A percentile compares a stretch with the other conserved stretches of the same genome.
These are phyloP conservation scores for Bruguiera hainesii DNA, from an alignment of 441 rosid species.

Conservation along the genomic window DNA sequence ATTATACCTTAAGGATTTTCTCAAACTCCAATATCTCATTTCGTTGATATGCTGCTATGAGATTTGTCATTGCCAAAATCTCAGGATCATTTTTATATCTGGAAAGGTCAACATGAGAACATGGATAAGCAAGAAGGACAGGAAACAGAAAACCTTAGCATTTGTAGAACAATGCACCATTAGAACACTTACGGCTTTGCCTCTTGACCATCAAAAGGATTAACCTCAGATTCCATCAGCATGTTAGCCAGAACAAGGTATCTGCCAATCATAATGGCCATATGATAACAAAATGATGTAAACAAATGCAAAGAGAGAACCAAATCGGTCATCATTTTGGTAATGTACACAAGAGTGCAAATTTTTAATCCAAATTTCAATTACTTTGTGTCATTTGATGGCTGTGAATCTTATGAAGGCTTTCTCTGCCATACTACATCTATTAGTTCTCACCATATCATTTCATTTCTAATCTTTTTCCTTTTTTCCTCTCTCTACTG, in stretches of 20 bases:
- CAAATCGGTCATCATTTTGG: neutral
- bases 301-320: neutral
- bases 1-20: conserved; percentile 86
- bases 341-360: neutral
- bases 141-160: neutral
- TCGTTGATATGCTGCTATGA: conserved; percentile 96
- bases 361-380: neutral
- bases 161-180: neutral
- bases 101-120: conserved; percentile 18
- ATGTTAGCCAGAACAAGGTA: conserved; percentile 98
- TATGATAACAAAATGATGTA: neutral
- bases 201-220: conserved; percentile 99
- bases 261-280: conserved; percentile 31
- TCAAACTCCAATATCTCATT: conserved; percentile 97
- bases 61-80: conserved; percentile 98
- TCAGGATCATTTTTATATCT: conserved; percentile 99
- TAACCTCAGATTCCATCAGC: conserved; percentile 99
- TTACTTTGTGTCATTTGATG: too few species aligned
- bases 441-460: too few species aligned
- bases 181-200: conserved; percentile 91
- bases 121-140: conserved; percentile 7
- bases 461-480: too few species aligned
- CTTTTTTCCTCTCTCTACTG: too few species aligned
- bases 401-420: too few species aligned
- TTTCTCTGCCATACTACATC: too few species aligned